phyloP scores from a whole-genome alignment of 2,329 filamentous ascomycete species.

The Monilinia aucupariae region DNA sequence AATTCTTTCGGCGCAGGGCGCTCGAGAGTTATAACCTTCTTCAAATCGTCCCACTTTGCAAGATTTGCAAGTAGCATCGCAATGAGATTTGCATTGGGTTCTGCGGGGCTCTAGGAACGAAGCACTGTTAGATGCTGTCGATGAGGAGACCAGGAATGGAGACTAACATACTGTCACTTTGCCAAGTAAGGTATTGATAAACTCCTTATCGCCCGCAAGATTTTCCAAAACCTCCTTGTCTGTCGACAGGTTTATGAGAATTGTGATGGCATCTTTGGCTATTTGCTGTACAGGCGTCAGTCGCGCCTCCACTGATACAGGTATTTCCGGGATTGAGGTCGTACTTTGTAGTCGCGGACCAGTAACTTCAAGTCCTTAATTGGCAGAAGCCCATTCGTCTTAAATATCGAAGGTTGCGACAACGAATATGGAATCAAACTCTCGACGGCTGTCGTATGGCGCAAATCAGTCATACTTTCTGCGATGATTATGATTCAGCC shows the following conservation, averaged over 20 bases:
- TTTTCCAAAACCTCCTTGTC: conserved; percentile 70
- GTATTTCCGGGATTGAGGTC: conserved; percentile 31
- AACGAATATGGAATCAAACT: conserved; percentile 79
- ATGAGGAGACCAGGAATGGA: conserved; percentile 16
- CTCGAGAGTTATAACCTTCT: conserved; percentile 61
- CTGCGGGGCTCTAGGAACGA: conserved; percentile 55
- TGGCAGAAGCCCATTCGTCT: conserved; percentile 69
- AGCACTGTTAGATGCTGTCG: background rate
- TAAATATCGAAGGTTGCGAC: conserved; percentile 74
- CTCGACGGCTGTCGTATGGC: conserved; percentile 58
- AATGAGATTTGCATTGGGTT: conserved; percentile 76
- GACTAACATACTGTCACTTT: conserved; percentile 69
- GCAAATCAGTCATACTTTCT: conserved; percentile 23
- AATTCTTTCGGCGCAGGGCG: conserved; percentile 65
- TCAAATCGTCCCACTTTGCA: conserved; percentile 70
- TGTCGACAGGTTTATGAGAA: conserved; percentile 79
- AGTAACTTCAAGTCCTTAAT: conserved; percentile 84
- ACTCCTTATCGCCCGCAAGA: conserved; percentile 72
- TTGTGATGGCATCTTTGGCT: conserved; percentile 85
- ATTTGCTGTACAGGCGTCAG: conserved; percentile 56
- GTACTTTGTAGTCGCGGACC: conserved; percentile 73
- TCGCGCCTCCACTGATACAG: background rate
- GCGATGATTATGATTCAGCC: background rate
- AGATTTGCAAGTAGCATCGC: conserved; percentile 93
- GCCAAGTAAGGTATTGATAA: conserved; percentile 66